Evolutionary conservation across 108 stramenopile genomes (phyloP).

Genomic region (Craspedostauros australis): DNA sequence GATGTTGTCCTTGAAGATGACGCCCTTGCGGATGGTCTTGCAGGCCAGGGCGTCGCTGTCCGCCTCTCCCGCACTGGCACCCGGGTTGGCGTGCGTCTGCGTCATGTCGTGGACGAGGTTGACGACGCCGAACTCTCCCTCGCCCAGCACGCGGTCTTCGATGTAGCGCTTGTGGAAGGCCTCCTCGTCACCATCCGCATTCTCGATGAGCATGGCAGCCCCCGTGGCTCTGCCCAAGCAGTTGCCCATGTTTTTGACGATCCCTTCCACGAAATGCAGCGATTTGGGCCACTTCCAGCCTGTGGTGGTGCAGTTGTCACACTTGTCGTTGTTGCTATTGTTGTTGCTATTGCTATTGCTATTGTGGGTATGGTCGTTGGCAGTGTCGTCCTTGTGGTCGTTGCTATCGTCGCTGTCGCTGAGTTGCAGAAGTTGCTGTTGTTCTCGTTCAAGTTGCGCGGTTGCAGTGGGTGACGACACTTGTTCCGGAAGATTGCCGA

Average conservation of each 20-base stretch:
- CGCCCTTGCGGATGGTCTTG: slow-evolving; percentile 69
- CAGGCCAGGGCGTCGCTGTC: slow-evolving; percentile 43
- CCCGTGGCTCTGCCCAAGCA: slow-evolving; percentile 19
- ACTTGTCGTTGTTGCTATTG: no score
- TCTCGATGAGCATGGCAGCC: slow-evolving; percentile 7
- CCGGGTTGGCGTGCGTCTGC: slow-evolving; percentile 2
- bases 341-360: no score
- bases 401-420: no score
- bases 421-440: no score
- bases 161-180: slow-evolving; percentile 60
- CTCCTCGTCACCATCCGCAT: slow-evolving; percentile 43
- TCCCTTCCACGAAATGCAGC: slow-evolving; percentile 3
- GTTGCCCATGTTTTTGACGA: slow-evolving; percentile 29
- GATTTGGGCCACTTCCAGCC: slow-evolving; percentile 7
- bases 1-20: slow-evolving; percentile 71
- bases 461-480: no score
- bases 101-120: slow-evolving; percentile 63
- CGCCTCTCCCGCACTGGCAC: slow-evolving; percentile 8
- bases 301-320: no score
- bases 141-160: slow-evolving; percentile 58
- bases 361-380: no score
- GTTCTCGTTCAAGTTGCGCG: no score
- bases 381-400: no score
- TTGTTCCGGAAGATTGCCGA: no score
- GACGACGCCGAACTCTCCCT: slow-evolving; percentile 80